These are phyloP conservation scores for Citropsis articulata DNA, from an alignment of 345 rosid genomes.

Conservation along the genomic window DNA sequence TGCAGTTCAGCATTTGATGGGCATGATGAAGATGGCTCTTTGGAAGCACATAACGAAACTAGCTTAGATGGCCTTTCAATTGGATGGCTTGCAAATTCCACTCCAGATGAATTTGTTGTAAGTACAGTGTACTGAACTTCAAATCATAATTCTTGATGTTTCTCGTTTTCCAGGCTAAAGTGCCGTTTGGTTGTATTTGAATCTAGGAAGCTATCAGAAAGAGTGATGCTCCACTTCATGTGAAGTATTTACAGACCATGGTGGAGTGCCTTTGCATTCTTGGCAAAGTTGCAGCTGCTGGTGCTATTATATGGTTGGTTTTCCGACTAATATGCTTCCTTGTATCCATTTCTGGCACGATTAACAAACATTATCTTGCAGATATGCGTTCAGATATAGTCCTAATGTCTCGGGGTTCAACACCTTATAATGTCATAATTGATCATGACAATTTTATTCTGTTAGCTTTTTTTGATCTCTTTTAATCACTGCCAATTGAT, in stretches of 20 bases:
- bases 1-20: conserved; percentile 85
- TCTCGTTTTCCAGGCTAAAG: conserved; percentile 29
- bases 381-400: background rate
- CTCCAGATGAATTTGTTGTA: conserved; percentile 95
- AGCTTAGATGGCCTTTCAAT: conserved; percentile 42
- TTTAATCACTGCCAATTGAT: background rate
- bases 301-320: conserved; percentile 93
- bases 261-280: conserved; percentile 97
- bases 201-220: conserved; percentile 81
- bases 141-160: conserved; percentile 10
- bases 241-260: conserved; percentile 94
- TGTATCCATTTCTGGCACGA: background rate
- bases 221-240: conserved; percentile 82
- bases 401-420: background rate
- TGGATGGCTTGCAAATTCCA: conserved; percentile 76
- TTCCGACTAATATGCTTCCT: conserved; percentile 14
- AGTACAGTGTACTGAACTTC: conserved; percentile 22
- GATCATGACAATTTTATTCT: background rate
- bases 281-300: conserved; percentile 96
- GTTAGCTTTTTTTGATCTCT: background rate
- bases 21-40: conserved; percentile 67
- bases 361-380: background rate
- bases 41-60: conserved; percentile 59
- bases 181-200: conserved; percentile 8
- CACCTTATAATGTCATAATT: background rate